Evolutionary conservation across 2,329 filamentous ascomycete species (phyloP), one percentile per base, ranked within the genome.

Genomic region (Diaporthe citrichinensis): DNA sequence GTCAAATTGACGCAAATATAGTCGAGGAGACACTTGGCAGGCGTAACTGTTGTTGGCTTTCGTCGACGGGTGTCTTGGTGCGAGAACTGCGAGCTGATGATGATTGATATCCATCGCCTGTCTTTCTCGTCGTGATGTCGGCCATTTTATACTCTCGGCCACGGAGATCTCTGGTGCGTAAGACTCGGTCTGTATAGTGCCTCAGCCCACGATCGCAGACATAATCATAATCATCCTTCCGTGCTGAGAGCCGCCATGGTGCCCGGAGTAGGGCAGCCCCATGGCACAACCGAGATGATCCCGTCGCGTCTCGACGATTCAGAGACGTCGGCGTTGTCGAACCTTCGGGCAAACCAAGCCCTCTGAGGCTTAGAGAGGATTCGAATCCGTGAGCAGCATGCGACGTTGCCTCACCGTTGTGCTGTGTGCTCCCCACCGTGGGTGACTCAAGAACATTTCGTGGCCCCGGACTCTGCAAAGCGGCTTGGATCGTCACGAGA

Each of bases 291-390:
- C 71, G 46, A 73, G 71, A 65, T 73, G 46, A 57, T 17, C 53
- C 44, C 25, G 55, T 28, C 46, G 34, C 49, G 58, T 65, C 55
- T 55, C 71, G 61, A 57, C 58, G 58, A 62, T 57, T 34, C 58
- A 73, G 58, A 65, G 36, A 44, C 44, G 34, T 61, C 59, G 49
- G 36, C 31, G 53, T 65, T 55, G 58, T 73, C 34, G 36, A 65
- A 41, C n/a, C 36, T 65, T 41, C 58, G 71, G 71, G 49, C 58
- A 65, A 51, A 55, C 58, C 58, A 55, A 55, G 46, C 71, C 71
- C 12, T 25, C 17, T 49, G 53, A 57, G 71, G 71, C 46, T 46
- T 57, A 53, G 46, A 49, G 34, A 55, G 36, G 71, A 55, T 55
- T 36, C 57, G 20, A 5, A 31, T 41, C 71, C 46, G 58, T 65